Evolutionary conservation across 1,139 yeast genomes (phyloP), one percentile per base, ranked within the genome.

Genomic region (Debaryomyces singareniensis): DNA sequence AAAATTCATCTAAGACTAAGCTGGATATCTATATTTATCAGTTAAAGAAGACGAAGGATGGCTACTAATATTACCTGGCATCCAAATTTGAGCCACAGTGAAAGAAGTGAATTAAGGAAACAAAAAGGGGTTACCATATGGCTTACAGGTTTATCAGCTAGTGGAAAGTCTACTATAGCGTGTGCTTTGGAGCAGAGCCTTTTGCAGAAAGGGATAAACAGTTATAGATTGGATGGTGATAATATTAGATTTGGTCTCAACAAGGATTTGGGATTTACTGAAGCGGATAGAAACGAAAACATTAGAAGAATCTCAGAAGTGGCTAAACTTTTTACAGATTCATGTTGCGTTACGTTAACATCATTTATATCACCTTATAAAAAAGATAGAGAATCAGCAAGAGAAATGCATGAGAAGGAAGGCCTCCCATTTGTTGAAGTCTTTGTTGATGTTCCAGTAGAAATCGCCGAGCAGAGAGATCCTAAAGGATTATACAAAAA

Each of bases 41-140:
- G n/a, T 18, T 7, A 18, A 18, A 7, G 7, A 18, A 18, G 21
- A 7, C n/a, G 7, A 7, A 18, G 21, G 30, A 89, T 87, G 96
- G 93, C 96, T 47, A 79, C 96, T 31, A 89, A 89, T 52, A 86
- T 89, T 57, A 86, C 96, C 42, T 89, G 97, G 96, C 97, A 89
- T 61, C 77, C 75, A 41, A 91, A 93, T 51, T 68, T 89, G 45
- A 79, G 93, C 20, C 87, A 82, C 57, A 76, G 68, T 14, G 96
- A 89, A 61, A 81, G 97, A 49, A 58, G 73, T 28, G 59, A 54
- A 16, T 62, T 84, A 36, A 76, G 86, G 42, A 78, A 79, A 38
- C 96, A 89, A 63, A 71, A 71, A 38, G 97, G 97, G 30, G 80
- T 84, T 36, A 89, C 97, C 15, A 69, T 89, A 25, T 89, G 97